Base-by-base conservation (phyloP, 129 eudicot genomes). In the Flaveria sonorensis region DNA sequence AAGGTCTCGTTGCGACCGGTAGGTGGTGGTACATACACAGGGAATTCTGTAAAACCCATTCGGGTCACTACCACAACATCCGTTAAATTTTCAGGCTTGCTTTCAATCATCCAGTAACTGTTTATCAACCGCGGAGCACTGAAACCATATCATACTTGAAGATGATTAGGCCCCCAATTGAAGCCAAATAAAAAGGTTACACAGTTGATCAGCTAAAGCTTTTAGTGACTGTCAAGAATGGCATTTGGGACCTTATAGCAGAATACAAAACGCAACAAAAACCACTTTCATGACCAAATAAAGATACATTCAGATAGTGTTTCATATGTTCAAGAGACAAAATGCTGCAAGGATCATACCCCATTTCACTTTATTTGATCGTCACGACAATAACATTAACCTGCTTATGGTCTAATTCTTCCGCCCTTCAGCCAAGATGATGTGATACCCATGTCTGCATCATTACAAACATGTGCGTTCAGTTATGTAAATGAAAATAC, bases 391-490 rank as follows among this genome's bases (percentile, higher is more conserved):
- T 61, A 8, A 70, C 40, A 42, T 18, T 30, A 26, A 24, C 48
- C 23, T 77, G 68, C 24, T 28, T 42, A 45, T 9, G 43, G n/a
- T 66, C 88, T 93, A 95, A 63, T 88, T 90, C 88, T 92, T 95
- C 83, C 99, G 84, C 43, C 99, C 99, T 85, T 95, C 99, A 7
- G 85, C 66, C 87, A 95, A 85, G 85, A 95, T 92, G 66, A 95
- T 88, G 84, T 92, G 99, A 86, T 95, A 95, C 26, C 99, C 99
- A 84, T 95, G 99, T 50, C 99, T 95, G 94, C 73, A 83, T 18
- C 42, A 7, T 67, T 23, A 20, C 26, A 48, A 75, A 10, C 52
- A 84, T 70, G 4, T 74, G 2, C 63, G 46, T 24, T 76, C 59
- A 53, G 74, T 16, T 47, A 75, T 9, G 36, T 18, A 9, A 13